Base-by-base conservation (phyloP, 805 yeast species). In the Candida dajiaensis region DNA sequence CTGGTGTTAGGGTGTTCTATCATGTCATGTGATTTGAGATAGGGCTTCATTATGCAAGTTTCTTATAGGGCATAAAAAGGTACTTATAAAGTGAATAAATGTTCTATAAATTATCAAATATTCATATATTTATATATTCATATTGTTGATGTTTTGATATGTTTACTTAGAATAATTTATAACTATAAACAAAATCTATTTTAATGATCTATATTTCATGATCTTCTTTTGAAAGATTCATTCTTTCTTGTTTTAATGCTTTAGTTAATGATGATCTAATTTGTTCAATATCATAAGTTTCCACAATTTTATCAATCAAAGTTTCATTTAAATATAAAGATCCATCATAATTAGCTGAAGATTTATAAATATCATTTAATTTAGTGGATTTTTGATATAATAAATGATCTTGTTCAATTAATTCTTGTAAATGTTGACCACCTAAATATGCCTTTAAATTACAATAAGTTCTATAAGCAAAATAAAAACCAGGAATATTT, bases 401-500 rank as follows among this genome's bases (percentile, higher is more conserved):
- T 23, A 78, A 62, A 47, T 74, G 74, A 36, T 69, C 54, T 15
- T 61, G 66, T 23, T 72, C 70, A n/a, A 81, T 59, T 45, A 90
- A 68, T 44, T 74, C 75, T 29, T 72, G 66, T 50, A 90, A 65
- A 59, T 88, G 94, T 51, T 73, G 69, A 6, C 87, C 85, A 0
- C 97, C 97, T 38, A 77, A 62, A 50, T 75, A 69, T 0, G 96
- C 96, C 56, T 84, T 85, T 60, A 82, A 73, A 62, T 92, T 88
- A 61, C 96, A 88, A 67, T 89, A 90, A 18, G 85, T 73, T 50
- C 98, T 72, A 61, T 85, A 90, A 3, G 85, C 72, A 38, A 90
- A 65, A 58, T 89, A 92, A 59, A 92, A 85, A 0, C 96, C 96
- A 0, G 98, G 98, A 19, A 90, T 77, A 57, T 90, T 90, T 19